A percentile compares a stretch with the other conserved stretches of the same genome.
Evolutionary conservation across 2,329 filamentous ascomycete species (phyloP).

Genomic region (Microthyrium microscopicum): DNA sequence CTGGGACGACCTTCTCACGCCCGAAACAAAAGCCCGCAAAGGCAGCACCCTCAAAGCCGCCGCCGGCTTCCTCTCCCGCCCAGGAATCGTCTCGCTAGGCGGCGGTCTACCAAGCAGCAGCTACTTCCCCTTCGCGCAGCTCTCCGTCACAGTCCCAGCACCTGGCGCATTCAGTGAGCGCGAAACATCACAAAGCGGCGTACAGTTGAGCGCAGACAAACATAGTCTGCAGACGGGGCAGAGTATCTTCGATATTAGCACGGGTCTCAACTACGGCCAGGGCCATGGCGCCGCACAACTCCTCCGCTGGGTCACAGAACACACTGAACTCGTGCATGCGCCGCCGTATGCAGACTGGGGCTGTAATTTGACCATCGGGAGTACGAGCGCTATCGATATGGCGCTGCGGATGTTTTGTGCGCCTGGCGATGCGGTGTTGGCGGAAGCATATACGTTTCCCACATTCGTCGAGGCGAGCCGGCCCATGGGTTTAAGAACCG

Average conservation of each 20-base stretch:
- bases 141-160: conserved; percentile 57
- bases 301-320: conserved; percentile 80
- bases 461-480: conserved; percentile 51
- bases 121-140: conserved; percentile 78
- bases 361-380: conserved; percentile 68
- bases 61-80: conserved; percentile 60
- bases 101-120: conserved; percentile 78
- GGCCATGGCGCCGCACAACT: conserved; percentile 73
- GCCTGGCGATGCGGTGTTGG: conserved; percentile 61
- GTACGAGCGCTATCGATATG: conserved; percentile 73
- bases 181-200: conserved; percentile 41
- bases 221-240: conserved; percentile 57
- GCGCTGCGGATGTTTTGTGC: conserved; percentile 65
- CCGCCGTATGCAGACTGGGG: conserved; percentile 87
- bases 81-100: conserved; percentile 78
- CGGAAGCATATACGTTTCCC: conserved; percentile 83
- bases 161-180: conserved; percentile 54
- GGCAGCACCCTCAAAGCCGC: conserved; percentile 61
- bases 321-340: conserved; percentile 77
- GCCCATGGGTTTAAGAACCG: conserved; percentile 44
- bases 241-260: conserved; percentile 57
- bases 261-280: conserved; percentile 87
- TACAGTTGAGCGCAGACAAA: conserved; percentile 55
- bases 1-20: conserved; percentile 46
- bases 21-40: conserved; percentile 37